phyloP scores from a whole-genome alignment of 257 asterid species.

The Nicotiana undulata region DNA sequence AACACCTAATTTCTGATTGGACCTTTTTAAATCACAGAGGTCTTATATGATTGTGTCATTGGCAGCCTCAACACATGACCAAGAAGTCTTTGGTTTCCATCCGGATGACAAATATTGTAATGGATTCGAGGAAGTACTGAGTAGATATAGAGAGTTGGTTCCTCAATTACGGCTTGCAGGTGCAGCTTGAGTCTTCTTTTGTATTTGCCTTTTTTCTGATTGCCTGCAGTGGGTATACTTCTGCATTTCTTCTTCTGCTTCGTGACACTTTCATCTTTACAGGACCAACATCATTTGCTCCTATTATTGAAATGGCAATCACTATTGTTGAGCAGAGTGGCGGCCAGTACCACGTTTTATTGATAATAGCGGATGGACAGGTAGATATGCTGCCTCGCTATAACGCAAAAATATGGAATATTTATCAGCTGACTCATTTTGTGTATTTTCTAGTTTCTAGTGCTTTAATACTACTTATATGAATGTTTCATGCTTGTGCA shows the following conservation, averaged over 20 bases:
- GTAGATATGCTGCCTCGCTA: conserved; percentile 19
- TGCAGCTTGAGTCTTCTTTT: conserved; percentile 6
- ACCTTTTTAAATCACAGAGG: conserved; percentile 4
- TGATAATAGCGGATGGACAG: conserved; percentile 93
- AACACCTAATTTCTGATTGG: background rate
- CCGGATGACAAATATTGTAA: conserved; percentile 79
- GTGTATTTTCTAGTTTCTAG: background rate
- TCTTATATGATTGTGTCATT: conserved; percentile 17
- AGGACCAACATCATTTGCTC: conserved; percentile 97
- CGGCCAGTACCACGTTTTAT: conserved; percentile 86
- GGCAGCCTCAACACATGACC: conserved; percentile 98
- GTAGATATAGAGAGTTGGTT: conserved; percentile 78
- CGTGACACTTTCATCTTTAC: conserved; percentile 8
- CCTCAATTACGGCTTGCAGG: conserved; percentile 93
- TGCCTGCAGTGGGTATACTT: background rate
- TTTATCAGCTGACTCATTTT: background rate
- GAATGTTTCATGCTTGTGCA: background rate
- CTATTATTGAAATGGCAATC: conserved; percentile 76
- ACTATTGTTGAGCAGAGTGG: conserved; percentile 87
- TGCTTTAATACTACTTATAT: background rate
- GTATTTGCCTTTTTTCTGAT: background rate
- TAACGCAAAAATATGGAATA: background rate
- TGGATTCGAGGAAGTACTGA: conserved; percentile 88
- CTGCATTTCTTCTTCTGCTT: background rate
- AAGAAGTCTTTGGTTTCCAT: conserved; percentile 80